Evolutionary conservation across 495 filamentous ascomycete species (phyloP), one percentile per base, ranked within the genome.

Genomic region (Podospora pseudocomata): DNA sequence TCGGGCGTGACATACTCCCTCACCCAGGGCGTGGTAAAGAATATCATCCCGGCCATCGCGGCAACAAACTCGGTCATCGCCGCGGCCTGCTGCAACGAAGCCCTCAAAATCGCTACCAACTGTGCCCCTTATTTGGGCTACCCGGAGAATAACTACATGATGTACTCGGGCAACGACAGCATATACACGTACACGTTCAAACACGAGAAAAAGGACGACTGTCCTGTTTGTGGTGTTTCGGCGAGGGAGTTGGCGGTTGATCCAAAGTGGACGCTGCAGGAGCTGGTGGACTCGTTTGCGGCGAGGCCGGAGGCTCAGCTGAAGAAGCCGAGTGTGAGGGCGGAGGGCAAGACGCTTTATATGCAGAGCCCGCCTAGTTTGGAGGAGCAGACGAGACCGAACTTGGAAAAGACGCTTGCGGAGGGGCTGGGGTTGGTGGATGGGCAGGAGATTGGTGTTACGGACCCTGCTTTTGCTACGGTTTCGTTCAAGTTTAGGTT

Each of bases 21-120:
- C 77, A 97, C 96, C 0, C 96, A 99, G 74, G 96, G 96, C 39
- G 95, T 98, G 0, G 93, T 99, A 71, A 99, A 99, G 79, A 98
- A 99, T 75, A 99, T 99, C 78, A 99, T 99, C 68, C 96, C 96
- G 1, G 96, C 96, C 11, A 99, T 99, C 74, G 96, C 96, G 55
- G 94, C 92, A 0, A 99, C 96, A 5, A 99, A 99, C 78, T 94
- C 94, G 20, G 94, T 98, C 63, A 91, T 99, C 70, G 96, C 96
- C 3, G 96, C 94, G 3, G 88, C 89, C 54, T 97, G 94, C 74
- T 98, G 95, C 73, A 98, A 97, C 61, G 96, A 99, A 80, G 94
- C 94, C 11, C 85, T 97, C 79, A 99, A 99, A 81, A 92, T 99
- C 70, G 89, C 89, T 28, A 96, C 93, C 54, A 86, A 82, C 58